These are phyloP conservation scores for Corymbia maculata DNA, from an alignment of 345 rosid species.

Conservation along the genomic window DNA sequence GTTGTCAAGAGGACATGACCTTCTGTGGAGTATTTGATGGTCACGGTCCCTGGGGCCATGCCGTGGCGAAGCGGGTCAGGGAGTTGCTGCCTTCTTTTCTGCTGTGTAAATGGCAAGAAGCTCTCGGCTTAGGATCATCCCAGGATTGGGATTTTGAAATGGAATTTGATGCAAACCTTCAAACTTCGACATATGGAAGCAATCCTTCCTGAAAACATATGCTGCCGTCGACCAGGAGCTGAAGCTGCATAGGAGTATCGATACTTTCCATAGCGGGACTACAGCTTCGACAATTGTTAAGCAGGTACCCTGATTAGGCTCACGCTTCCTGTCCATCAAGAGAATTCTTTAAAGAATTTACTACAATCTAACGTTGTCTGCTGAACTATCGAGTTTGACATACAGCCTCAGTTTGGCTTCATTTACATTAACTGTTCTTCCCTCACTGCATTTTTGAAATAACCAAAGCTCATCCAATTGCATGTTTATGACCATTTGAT, in stretches of 20 bases:
- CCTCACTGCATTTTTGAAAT: neutral
- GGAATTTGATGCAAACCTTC: conserved; percentile 7
- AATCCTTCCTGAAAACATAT: conserved; percentile 56
- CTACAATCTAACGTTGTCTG: neutral
- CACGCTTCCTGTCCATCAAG: neutral
- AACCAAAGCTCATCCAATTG: neutral
- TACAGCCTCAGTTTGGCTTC: neutral
- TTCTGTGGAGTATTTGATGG: conserved; percentile 93
- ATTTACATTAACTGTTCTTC: neutral
- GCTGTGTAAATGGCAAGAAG: conserved; percentile 74
- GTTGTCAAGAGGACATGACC: conserved; percentile 79
- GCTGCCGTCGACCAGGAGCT: conserved; percentile 68
- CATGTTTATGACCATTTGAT: neutral
- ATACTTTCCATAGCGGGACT: conserved; percentile 64
- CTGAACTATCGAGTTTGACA: neutral
- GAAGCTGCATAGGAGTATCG: conserved; percentile 44
- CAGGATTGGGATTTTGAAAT: conserved; percentile 12
- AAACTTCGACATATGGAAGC: conserved; percentile 63
- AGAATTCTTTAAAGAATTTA: neutral
- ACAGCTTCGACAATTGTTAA: conserved; percentile 71
- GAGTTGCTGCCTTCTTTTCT: conserved; percentile 44
- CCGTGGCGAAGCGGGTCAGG: conserved; percentile 52
- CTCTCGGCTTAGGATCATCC: conserved; percentile 36
- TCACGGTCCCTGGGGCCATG: conserved; percentile 95
- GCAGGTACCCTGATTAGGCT: conserved; percentile 33